Percentiles rank a stretch among this genome's conserved stretches.
phyloP scores from a whole-genome alignment of 73 alveolate genomes.

The Blepharisma japonicum region DNA sequence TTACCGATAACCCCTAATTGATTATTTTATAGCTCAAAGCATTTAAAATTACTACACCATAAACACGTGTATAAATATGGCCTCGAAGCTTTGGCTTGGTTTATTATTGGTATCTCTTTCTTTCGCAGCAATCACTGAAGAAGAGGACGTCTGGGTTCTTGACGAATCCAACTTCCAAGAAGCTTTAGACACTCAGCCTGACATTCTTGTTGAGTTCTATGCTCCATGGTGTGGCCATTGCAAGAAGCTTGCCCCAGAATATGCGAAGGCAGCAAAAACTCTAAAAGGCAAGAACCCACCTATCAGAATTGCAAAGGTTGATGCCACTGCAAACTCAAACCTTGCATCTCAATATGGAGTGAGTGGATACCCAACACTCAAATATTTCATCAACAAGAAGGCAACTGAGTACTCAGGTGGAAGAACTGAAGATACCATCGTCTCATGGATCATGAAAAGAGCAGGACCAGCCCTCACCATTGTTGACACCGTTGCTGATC shows the following conservation, averaged over 20 bases:
- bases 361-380: slow-evolving; percentile 75
- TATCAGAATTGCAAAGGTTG: slow-evolving; percentile 85
- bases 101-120: background rate
- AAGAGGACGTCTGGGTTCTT: slow-evolving; percentile 18
- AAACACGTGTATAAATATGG: too few relatives aligned
- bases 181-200: background rate
- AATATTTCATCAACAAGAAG: slow-evolving; percentile 59
- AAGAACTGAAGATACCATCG: slow-evolving; percentile 75
- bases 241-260: slow-evolving; percentile 87
- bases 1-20: too few relatives aligned
- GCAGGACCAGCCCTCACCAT: slow-evolving; percentile 79
- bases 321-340: slow-evolving; percentile 64
- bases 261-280: slow-evolving; percentile 91
- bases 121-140: background rate
- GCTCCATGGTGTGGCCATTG: slow-evolving; percentile 99
- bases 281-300: slow-evolving; percentile 58
- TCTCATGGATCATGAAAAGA: slow-evolving; percentile 91
- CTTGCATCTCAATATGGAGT: slow-evolving; percentile 56
- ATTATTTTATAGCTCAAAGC: too few relatives aligned
- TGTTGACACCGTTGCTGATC: slow-evolving; percentile 58
- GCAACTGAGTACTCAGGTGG: slow-evolving; percentile 65
- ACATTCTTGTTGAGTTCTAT: slow-evolving; percentile 46
- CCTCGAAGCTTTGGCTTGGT: background rate
- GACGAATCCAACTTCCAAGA: slow-evolving; percentile 1
- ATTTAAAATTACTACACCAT: too few relatives aligned